Evolutionary conservation across 345 rosid genomes (phyloP).

Genomic region (Linum usitatissimum): DNA sequence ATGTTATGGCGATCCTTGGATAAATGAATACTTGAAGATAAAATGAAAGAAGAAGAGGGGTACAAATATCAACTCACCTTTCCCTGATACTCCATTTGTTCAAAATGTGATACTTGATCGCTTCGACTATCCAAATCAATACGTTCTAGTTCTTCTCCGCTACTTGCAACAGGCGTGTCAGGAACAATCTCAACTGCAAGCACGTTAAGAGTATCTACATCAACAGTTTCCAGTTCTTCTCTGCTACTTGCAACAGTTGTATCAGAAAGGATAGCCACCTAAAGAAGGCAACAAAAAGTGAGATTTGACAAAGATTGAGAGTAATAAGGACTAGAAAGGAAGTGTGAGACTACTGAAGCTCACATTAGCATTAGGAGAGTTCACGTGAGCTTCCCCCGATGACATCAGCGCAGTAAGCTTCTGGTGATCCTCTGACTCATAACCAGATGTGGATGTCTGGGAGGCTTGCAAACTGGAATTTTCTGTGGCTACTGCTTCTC

Average conservation of each 20-base stretch:
- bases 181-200: not conserved
- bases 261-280: not conserved
- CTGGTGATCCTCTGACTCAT: slow-evolving; percentile 3
- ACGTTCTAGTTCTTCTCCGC: not conserved
- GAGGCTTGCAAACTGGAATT: slow-evolving; percentile 2
- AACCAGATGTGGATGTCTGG: not conserved
- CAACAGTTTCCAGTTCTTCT: not conserved
- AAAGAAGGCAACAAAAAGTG: not conserved
- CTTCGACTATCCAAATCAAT: not conserved
- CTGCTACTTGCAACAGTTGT: not conserved
- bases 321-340: too few species aligned
- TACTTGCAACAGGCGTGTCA: not conserved
- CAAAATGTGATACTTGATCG: not conserved
- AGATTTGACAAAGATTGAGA: too few species aligned
- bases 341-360: too few species aligned
- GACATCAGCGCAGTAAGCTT: slow-evolving; percentile 7
- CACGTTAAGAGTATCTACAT: not conserved
- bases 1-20: not conserved
- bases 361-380: not conserved
- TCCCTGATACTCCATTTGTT: not conserved
- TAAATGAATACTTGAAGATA: not conserved
- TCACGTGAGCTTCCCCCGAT: not conserved
- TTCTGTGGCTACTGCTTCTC: slow-evolving; percentile 6
- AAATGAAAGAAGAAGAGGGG: not conserved
- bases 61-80: too few species aligned